Evolutionary conservation across 352 stramenopile species (phyloP).

Genomic region (Pseudoperonospora humuli): DNA sequence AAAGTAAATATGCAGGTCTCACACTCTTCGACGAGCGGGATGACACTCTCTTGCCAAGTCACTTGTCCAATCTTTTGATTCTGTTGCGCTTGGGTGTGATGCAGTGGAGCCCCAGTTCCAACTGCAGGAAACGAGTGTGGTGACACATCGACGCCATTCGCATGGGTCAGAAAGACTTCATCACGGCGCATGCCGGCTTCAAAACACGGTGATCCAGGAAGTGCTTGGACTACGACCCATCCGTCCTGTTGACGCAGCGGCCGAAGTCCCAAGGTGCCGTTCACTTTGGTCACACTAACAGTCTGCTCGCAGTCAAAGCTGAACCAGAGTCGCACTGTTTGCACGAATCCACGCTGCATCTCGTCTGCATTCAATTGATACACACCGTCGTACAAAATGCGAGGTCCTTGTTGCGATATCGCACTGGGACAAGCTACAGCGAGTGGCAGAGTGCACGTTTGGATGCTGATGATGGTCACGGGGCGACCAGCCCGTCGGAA

Average conservation of each 20-base stretch:
- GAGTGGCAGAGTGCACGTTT: conserved; percentile 54
- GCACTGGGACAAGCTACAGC: conserved; percentile 52
- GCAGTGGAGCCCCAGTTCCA: too few species aligned
- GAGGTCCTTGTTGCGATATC: conserved; percentile 50
- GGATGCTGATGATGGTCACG: conserved; percentile 63
- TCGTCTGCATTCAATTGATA: conserved; percentile 48
- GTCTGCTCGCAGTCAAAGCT: conserved; percentile 76
- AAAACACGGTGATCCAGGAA: too few species aligned
- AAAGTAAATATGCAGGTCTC: conserved; percentile 78
- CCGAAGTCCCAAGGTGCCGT: conserved; percentile 57
- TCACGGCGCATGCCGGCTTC: too few species aligned
- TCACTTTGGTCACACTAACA: conserved; percentile 70
- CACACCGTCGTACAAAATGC: conserved; percentile 55
- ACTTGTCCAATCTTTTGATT: too few species aligned
- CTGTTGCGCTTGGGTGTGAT: too few species aligned
- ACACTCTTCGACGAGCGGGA: conserved; percentile 63
- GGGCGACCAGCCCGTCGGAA: conserved; percentile 46
- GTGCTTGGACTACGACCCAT: conserved; percentile 66
- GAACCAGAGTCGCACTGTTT: conserved; percentile 63
- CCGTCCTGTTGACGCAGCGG: conserved; percentile 67
- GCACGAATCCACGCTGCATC: conserved; percentile 47
- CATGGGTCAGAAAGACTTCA: conserved; percentile 76
- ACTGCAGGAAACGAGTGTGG: too few species aligned
- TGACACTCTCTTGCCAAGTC: conserved; percentile 70
- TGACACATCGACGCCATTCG: conserved; percentile 77